Base-by-base conservation (phyloP, 2,329 filamentous ascomycete genomes). In the Curvularia eragrostidis region DNA sequence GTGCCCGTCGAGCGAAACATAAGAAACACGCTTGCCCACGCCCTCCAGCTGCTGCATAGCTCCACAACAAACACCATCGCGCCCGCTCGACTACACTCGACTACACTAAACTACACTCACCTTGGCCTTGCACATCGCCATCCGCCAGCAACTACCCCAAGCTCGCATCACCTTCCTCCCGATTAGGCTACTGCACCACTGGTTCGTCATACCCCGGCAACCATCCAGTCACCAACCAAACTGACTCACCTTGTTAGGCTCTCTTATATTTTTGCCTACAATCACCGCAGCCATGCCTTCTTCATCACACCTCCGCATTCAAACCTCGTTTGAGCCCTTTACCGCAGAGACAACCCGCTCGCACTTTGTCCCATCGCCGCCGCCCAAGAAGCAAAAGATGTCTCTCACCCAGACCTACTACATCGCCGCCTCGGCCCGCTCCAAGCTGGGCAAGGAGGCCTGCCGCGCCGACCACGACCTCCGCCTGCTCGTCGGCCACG, bases 351-450 rank as follows among this genome's bases (percentile, higher is more conserved):
- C 77, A 42, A 76, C 76, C 52, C 77, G 78, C 72, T 76, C 77
- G 50, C 66, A 76, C 76, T 75, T 78, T 69, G 61, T 78, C 72
- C 66, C 75, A 10, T 69, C 77, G 51, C 78, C 78, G 61, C 77
- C 80, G 56, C 75, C 78, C 63, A 82, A 82, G 78, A 82, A 90
- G 82, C 91, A 93, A 80, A 93, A 90, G 82, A 98, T 98, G 95
- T 96, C 91, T 78, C 90, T 98, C 82, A 96, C 94, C 26, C 93
- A 97, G 82, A 98, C 94, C 62, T 99, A 98, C 89, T 97, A 92
- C 83, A 90, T 98, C 72, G 95, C 95, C 77, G 93, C 97, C 85
- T 94, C 93, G 80, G 95, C 95, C 76, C 89, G 95, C 78, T 90
- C 89, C 71, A 99, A 99, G 92, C 93, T 99, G 75, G 93, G 93